Evolutionary conservation across 768 basidiomycete genomes (phyloP), one percentile per base, ranked within the genome.

Genomic region (Cystoderma amianthinum): DNA sequence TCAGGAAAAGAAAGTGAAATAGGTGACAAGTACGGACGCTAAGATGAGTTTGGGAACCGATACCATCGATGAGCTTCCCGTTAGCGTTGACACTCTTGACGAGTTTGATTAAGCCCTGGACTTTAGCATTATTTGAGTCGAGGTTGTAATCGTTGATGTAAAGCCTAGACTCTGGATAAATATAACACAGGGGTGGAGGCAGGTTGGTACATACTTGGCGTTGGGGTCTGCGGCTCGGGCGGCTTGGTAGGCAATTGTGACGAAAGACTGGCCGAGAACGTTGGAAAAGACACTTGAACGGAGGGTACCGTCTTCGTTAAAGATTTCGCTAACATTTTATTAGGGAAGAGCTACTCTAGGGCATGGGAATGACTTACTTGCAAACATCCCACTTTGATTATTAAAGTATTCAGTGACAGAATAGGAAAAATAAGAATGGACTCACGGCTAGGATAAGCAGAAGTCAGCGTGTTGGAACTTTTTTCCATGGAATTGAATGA

Each of bases 241-340:
- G 19, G 71, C 68, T 45, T 62, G 48, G 64, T 74, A 76, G 15
- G 76, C 74, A 44, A 74, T 68, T 23, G 61, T 61, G 50, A 78
- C 65, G 55, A 73, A 76, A 36, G 63, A 62, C 57, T 66, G 64
- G 43, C 73, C 72, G n/a, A 76, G 58, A 28, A 73, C 68, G 42
- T 69, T 68, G 39, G 51, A 69, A 59, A 72, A 75, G 32, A 75
- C 68, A 44, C 67, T 67, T 24, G 60, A 64, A 20, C 69, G 64
- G 39, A 74, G 49, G 38, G 60, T 62, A 33, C 74, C 72, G 48
- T 74, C 67, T 44, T 76, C 74, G 55, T 74, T 73, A 52, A 77
- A 63, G 41, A 70, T 70, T 54, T 76, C 73, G 44, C 67, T 68
- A 19, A 12, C 30, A n/a, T n/a, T n/a, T n/a, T n/a, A n/a, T n/a